Evolutionary conservation across 164 flowering plant species (phyloP).

Genomic region (Tinospora cordifolia): DNA sequence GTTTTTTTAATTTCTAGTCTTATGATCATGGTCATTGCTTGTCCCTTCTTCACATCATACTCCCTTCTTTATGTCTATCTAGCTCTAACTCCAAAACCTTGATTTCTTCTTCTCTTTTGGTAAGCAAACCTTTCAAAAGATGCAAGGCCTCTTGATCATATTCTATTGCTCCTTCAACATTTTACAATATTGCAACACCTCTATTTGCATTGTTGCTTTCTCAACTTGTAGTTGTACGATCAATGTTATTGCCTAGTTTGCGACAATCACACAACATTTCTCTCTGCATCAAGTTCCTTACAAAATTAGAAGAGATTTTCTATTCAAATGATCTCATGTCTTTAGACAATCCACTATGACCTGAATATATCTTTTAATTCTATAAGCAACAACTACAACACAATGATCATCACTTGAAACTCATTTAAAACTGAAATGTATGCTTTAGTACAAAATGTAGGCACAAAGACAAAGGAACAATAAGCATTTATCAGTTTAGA

Average conservation of each 20-base stretch:
- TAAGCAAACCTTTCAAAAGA: slow-evolving; percentile 40
- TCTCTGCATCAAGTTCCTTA: slow-evolving; percentile 72
- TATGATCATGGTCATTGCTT: too few relatives aligned
- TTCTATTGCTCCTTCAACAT: slow-evolving; percentile 93
- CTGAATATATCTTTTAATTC: slow-evolving; percentile 37
- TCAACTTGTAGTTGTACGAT: slow-evolving; percentile 74
- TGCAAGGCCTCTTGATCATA: slow-evolving; percentile 68
- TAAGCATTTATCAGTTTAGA: too few relatives aligned
- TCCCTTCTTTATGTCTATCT: slow-evolving; percentile 34
- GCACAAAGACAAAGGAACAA: too few relatives aligned
- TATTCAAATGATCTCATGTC: slow-evolving; percentile 46
- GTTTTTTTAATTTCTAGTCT: too few relatives aligned
- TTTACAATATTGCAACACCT: slow-evolving; percentile 76
- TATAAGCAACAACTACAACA: too few relatives aligned
- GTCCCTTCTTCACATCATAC: too few relatives aligned
- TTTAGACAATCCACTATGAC: slow-evolving; percentile 32
- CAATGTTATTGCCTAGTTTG: slow-evolving; percentile 83
- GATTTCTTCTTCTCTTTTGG: slow-evolving; percentile 48
- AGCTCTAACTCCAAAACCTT: slow-evolving; percentile 48
- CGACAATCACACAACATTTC: slow-evolving; percentile 65
- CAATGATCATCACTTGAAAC: too few relatives aligned
- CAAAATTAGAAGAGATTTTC: slow-evolving; percentile 39
- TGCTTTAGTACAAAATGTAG: too few relatives aligned
- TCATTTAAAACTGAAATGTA: too few relatives aligned
- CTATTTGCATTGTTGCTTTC: too few relatives aligned